Evolutionary conservation across 2,329 filamentous ascomycete species (phyloP).

Genomic region (Penicillium sp.): DNA sequence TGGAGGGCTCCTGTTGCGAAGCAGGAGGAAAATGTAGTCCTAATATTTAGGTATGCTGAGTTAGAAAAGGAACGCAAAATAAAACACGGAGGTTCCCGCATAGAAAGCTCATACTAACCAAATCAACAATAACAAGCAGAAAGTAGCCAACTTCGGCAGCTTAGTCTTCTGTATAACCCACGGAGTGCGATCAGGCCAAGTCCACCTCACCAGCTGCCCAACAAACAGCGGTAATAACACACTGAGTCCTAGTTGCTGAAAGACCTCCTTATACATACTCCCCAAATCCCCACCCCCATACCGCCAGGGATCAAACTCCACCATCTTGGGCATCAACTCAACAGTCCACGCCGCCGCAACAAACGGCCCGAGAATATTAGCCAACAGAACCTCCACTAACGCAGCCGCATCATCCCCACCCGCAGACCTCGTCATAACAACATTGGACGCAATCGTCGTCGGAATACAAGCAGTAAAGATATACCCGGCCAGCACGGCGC

Average conservation of each 20-base stretch:
- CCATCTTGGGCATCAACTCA: slow-evolving; percentile 48
- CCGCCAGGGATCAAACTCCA: slow-evolving; percentile 36
- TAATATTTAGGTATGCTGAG: slow-evolving; percentile 45
- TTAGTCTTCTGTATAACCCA: slow-evolving; percentile 53
- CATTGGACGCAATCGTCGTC: slow-evolving; percentile 70
- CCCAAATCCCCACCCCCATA: slow-evolving; percentile 54
- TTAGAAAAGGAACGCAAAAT: slow-evolving; percentile 27
- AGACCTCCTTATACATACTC: slow-evolving; percentile 63
- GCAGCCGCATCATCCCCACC: slow-evolving; percentile 65
- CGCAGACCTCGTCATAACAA: slow-evolving; percentile 68
- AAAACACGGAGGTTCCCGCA: neutral
- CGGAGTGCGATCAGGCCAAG: slow-evolving; percentile 48
- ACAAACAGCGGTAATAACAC: slow-evolving; percentile 62
- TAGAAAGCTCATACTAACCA: slow-evolving; percentile 47
- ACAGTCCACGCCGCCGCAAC: slow-evolving; percentile 63
- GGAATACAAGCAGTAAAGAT: slow-evolving; percentile 66
- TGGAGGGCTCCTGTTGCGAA: slow-evolving; percentile 64
- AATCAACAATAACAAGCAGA: slow-evolving; percentile 49
- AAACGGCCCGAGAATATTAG: slow-evolving; percentile 67
- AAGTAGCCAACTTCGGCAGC: slow-evolving; percentile 44
- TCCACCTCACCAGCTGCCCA: slow-evolving; percentile 59
- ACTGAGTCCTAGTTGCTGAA: slow-evolving; percentile 66
- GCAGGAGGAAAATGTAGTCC: slow-evolving; percentile 41
- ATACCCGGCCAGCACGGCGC: slow-evolving; percentile 65
- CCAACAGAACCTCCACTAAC: slow-evolving; percentile 67